Conservation (phyloP, 23 red algal genomes). For the Gracilaria caudata region DNA sequence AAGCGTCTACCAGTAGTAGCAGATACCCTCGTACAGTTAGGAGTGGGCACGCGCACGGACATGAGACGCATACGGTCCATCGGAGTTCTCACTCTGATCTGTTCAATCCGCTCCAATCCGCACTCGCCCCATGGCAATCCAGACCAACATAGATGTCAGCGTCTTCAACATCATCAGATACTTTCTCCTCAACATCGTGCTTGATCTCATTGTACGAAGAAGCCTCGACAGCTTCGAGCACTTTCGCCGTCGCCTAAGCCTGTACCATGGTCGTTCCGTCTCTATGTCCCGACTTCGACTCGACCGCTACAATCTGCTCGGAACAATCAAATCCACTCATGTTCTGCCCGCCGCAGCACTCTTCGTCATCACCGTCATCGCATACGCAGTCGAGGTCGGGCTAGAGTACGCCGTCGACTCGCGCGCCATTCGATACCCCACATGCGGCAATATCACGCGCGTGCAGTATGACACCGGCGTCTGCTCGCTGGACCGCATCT, state of each 20-base stretch:
- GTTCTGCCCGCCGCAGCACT: background rate
- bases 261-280: background rate
- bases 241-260: background rate
- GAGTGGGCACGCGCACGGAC: too few species aligned
- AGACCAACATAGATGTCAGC: background rate
- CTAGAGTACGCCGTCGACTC: background rate
- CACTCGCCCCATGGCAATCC: background rate
- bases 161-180: conserved; percentile 1
- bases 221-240: background rate
- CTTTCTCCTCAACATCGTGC: background rate
- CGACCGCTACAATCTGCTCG: background rate
- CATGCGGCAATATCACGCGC: background rate
- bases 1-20: too few species aligned
- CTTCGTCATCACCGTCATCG: background rate
- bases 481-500: background rate
- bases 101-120: too few species aligned
- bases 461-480: background rate
- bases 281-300: background rate
- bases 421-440: background rate
- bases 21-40: too few species aligned
- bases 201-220: background rate
- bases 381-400: background rate
- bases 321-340: background rate
- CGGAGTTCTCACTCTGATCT: too few species aligned
- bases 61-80: too few species aligned